Base-by-base conservation (phyloP, 805 yeast species). In the Huiozyma sinensis region DNA sequence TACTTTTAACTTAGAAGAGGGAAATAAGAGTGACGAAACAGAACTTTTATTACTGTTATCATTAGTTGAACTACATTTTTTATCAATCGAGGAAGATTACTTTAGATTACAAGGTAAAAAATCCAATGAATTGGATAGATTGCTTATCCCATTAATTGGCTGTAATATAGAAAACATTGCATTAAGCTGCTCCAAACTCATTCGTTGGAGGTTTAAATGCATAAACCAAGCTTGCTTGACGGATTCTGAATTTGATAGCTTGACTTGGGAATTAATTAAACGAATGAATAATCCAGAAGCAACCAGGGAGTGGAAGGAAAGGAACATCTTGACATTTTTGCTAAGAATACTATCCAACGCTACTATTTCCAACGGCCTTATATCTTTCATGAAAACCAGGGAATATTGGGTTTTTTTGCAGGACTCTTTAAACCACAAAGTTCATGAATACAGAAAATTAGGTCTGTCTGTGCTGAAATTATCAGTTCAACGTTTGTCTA, bases 381-480 rank as follows among this genome's bases (percentile, higher is more conserved):
- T 40, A 2, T 30, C 40, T 4, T 51, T 54, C 28, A 36, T 61
- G 9, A 41, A 50, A 37, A 42, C 47, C 1, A 54, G 56, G 2
- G 49, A 52, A 1, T 81, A 79, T 50, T 85, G 94, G 92, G 40
- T 47, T 4, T 53, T 56, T 10, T 56, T 85, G 17, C 85, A 82
- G 53, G 50, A 51, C 28, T 82, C 85, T 2, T 61, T 85, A 35
- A 68, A 71, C 11, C 70, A 77, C 44, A 53, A 60, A 2, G 64
- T 72, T 1, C 88, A 83, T 54, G 94, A 85, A 46, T 77, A 72
- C 44, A 72, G 84, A 41, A 87, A 86, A 57, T 76, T 76, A 54
- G 69, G 81, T 9, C 61, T 86, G 28, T 78, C 89, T 0, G 74
- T 84, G 11, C 56, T 86, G 32, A 79, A 80, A 50, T 58, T 75